Conservation (phyloP, 371 early-diverging fungal genomes). For the Blakeslea trispora region DNA sequence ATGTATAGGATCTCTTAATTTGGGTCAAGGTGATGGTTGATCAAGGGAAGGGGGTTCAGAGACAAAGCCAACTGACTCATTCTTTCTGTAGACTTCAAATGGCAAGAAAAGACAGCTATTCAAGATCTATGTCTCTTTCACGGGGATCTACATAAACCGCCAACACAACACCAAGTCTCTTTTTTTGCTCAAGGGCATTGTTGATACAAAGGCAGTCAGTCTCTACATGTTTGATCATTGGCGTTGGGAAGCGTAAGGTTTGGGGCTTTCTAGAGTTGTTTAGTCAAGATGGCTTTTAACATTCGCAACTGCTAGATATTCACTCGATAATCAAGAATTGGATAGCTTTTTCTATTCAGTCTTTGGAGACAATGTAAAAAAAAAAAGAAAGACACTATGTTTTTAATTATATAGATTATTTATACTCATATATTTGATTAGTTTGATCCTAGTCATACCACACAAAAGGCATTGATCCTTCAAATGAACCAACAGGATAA, state of each 20-base stretch:
- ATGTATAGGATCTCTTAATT: slow-evolving; percentile 4
- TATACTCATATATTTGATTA: no score
- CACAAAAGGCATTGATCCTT: slow-evolving; percentile 8
- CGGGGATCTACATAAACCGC: background rate
- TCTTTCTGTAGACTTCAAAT: background rate
- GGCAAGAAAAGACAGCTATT: background rate
- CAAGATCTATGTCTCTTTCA: background rate
- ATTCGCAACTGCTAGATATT: background rate
- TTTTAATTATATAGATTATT: no score
- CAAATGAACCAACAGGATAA: background rate
- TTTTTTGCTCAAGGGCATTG: background rate
- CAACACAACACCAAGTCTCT: background rate
- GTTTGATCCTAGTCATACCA: slow-evolving; percentile 13
- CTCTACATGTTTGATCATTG: background rate
- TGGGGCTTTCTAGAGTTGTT: no score
- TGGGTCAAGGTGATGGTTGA: slow-evolving; percentile 19
- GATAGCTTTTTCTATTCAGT: background rate
- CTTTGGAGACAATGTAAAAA: background rate
- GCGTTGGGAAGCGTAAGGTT: background rate
- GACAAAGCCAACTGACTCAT: no score
- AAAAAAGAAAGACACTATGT: no score
- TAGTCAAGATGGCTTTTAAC: no score
- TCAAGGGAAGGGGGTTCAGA: no score
- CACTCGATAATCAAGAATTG: background rate
- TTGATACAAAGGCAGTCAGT: background rate